Conservation (phyloP, 2,329 filamentous ascomycete genomes). For the Aspergillus nomiae region DNA sequence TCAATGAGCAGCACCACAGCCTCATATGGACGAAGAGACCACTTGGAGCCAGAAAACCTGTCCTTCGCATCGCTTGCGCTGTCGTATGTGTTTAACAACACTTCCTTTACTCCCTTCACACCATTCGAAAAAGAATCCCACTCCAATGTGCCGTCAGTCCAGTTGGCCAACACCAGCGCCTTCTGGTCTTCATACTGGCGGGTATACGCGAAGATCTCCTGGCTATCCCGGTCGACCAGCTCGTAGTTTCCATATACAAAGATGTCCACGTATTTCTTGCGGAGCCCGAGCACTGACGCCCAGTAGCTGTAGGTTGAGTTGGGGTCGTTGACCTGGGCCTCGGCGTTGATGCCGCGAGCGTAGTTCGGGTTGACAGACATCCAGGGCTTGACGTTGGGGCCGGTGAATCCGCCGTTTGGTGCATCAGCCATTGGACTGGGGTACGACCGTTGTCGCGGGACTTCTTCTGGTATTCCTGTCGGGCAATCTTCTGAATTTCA, state of each 20-base stretch:
- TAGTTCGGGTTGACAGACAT: conserved; percentile 70
- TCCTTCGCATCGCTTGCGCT: conserved; percentile 18
- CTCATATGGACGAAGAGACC: conserved; percentile 37
- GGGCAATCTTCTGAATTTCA: conserved; percentile 31
- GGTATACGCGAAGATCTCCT: conserved; percentile 59
- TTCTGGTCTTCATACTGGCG: conserved; percentile 41
- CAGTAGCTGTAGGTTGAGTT: conserved; percentile 64
- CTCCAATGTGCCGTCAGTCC: conserved; percentile 32
- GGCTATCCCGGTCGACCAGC: conserved; percentile 54
- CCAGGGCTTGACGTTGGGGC: conserved; percentile 60
- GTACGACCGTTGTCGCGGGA: conserved; percentile 69
- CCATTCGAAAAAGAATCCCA: conserved; percentile 36
- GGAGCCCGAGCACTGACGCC: conserved; percentile 58
- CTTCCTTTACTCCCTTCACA: conserved; percentile 27
- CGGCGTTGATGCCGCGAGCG: conserved; percentile 60
- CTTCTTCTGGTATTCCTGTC: conserved; percentile 42
- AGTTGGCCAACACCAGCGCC: conserved; percentile 40
- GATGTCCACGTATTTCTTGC: conserved; percentile 63
- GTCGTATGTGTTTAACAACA: conserved; percentile 37
- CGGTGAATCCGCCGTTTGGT: conserved; percentile 66
- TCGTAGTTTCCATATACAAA: conserved; percentile 70
- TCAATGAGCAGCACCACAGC: conserved; percentile 32
- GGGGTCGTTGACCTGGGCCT: conserved; percentile 40
- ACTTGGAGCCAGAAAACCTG: conserved; percentile 28
- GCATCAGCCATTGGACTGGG: conserved; percentile 69